Evolutionary conservation across 2,329 filamentous ascomycete species (phyloP).

Genomic region (Sarocladium brachiariae): DNA sequence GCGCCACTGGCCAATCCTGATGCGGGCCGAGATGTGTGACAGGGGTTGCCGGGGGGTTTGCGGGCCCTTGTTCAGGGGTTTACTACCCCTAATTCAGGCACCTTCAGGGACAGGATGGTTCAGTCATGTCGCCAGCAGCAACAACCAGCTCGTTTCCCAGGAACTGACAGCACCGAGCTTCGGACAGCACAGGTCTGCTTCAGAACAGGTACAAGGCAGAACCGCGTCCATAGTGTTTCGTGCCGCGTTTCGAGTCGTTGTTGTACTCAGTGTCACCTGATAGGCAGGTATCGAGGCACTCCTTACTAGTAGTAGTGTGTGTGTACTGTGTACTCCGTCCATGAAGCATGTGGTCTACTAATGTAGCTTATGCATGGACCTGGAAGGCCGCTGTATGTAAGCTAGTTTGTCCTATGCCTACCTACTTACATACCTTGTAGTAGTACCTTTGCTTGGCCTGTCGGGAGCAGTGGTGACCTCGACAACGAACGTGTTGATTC

Average conservation of each 20-base stretch:
- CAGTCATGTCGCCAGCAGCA: not conserved
- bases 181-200: not conserved
- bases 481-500: not conserved
- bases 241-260: conserved; percentile 4
- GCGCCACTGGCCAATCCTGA: conserved; percentile 7
- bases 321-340: not conserved
- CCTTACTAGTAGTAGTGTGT: not conserved
- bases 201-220: not conserved
- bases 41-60: not conserved
- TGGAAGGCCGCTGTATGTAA: not conserved
- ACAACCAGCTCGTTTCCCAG: not conserved
- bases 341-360: not conserved
- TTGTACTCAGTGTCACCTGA: no score
- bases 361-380: not conserved
- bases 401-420: no score
- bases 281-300: no score
- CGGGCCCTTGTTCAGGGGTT: not conserved
- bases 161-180: not conserved
- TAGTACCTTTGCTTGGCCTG: no score
- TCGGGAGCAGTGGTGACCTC: not conserved
- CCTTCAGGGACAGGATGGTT: no score
- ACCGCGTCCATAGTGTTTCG: conserved; percentile 4
- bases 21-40: conserved; percentile 3
- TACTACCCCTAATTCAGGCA: not conserved
- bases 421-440: no score